Evolutionary conservation across 768 basidiomycete genomes (phyloP), one percentile per base, ranked within the genome.

Genomic region (Leccinum sublutescens): DNA sequence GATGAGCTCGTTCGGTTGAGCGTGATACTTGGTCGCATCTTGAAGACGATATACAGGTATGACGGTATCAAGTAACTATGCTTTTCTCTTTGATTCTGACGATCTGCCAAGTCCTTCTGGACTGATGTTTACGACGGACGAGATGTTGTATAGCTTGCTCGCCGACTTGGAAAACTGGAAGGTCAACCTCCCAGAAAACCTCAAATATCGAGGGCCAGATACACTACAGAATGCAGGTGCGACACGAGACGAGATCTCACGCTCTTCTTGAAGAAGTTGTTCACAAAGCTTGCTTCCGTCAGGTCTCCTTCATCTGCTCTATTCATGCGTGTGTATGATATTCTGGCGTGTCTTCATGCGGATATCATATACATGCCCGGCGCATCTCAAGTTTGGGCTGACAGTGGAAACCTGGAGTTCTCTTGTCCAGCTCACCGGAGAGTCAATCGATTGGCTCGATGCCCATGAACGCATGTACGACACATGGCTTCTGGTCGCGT

Each of bases 311-410:
- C 95, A 97, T 73, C 74, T 98, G 54, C 80, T 93, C 43, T 95
- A 92, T 71, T 84, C 90, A 31, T 93, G 91, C 68, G 87, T 98
- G 48, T 88, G 87, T 65, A 97, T 98, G 86, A 91, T 98, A 73
- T 95, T 97, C 76, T 97, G 93, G 87, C 89, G 96, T 52, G 94
- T 97, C 33, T 98, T 98, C 78, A 95, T 98, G 93, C 85, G 96
- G 54, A 93, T 98, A 74, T 94, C 92, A 58, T 98, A 97, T 76
- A 82, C 86, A 19, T 91, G 92, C 69, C 95, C 96, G 9, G 84
- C 84, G 11, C 94, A 97, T 68, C 83, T 96, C 68, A 95, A 91
- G 70, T 94, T 96, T 66, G 82, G 84, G 40, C 75, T 95, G 63
- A 90, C 87, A 2, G 81, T 94, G 27, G 87, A 88, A 67, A 83